Conservation (phyloP, 176 grass and related monocot species). For the Microstegium vimineum region DNA sequence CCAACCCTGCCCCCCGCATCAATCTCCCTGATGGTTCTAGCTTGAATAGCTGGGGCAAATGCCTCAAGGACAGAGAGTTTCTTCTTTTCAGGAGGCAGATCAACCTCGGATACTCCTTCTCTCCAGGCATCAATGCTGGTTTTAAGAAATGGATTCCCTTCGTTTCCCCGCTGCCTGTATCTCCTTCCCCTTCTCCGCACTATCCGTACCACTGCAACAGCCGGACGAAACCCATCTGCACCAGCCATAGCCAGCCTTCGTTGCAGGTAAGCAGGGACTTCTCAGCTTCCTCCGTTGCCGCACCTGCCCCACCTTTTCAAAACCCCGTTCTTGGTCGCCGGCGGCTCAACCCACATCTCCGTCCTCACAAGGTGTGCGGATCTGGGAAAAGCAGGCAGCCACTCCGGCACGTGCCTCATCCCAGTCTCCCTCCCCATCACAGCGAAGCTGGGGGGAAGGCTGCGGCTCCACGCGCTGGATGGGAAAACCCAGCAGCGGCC, state of each 20-base stretch:
- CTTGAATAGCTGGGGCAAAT: slow-evolving; percentile 69
- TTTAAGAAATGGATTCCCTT: slow-evolving; percentile 72
- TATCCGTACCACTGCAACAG: neutral
- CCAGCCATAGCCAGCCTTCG: slow-evolving; percentile 46
- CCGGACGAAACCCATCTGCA: slow-evolving; percentile 34
- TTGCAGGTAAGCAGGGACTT: slow-evolving; percentile 73
- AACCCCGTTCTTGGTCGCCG: slow-evolving; percentile 32
- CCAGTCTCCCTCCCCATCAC: slow-evolving; percentile 27
- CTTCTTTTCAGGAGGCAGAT: slow-evolving; percentile 35
- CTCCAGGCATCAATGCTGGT: slow-evolving; percentile 42
- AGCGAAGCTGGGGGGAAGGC: slow-evolving; percentile 18
- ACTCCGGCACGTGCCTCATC: slow-evolving; percentile 63
- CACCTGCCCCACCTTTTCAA: slow-evolving; percentile 53
- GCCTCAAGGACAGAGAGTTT: slow-evolving; percentile 59
- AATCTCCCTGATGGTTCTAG: slow-evolving; percentile 40
- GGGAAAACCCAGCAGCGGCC: slow-evolving; percentile 54
- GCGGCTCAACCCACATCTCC: slow-evolving; percentile 48
- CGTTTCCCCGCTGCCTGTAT: slow-evolving; percentile 38
- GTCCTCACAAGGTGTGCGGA: slow-evolving; percentile 45
- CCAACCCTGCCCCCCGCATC: slow-evolving; percentile 27
- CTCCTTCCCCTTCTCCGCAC: slow-evolving; percentile 48
- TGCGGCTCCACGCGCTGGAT: slow-evolving; percentile 20
- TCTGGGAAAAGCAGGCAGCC: slow-evolving; percentile 84
- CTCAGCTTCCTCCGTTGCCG: slow-evolving; percentile 67
- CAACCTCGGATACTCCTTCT: slow-evolving; percentile 57